Base-by-base conservation (phyloP, 768 basidiomycete genomes). In the Megacollybia marginata region DNA sequence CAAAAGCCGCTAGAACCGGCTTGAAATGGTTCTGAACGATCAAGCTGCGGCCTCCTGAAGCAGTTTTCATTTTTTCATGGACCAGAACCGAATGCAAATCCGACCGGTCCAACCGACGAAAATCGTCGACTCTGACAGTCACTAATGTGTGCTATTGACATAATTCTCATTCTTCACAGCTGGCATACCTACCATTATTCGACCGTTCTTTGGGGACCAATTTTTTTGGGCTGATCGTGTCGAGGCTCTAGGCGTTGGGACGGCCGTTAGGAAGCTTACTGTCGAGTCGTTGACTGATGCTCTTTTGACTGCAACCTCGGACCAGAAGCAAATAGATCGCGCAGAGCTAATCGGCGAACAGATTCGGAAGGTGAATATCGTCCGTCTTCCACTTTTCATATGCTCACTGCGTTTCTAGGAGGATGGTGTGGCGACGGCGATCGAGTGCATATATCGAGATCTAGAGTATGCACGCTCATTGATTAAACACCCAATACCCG, bases 141-240 rank as follows among this genome's bases (percentile, higher is more conserved):
- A n/a, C n/a, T n/a, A n/a, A n/a, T 2, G 23, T 6, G 4, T 28
- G 38, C 38, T 2, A 44, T 23, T 47, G 28, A 32, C 42, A 36
- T 11, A 36, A 47, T 32, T 33, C 16, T 36, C 42, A 46, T 31
- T 38, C 15, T 42, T 20, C 44, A 44, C 57, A 89, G 91, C 91
- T 52, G 92, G 92, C 8, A 88, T 92, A 47, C 95, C 96, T 1
- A 98, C 94, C 1, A 88, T 99, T 58, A 92, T 98, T 62, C 85
- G 84, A 54, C 95, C 96, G 0, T 99, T 98, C 78, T 99, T 98
- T 59, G 95, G 96, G 2, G 94, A 97, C 64, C 94, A 97, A 59
- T 91, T 87, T 64, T 95, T 97, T 69, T 98, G 92, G 92, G 91
- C 92, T 3, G 92, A 99, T 65, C 85, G 95, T 28, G 92, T 97